Evolutionary conservation across 371 early-diverging fungal species (phyloP).

Genomic region (Parasitella parasitica): DNA sequence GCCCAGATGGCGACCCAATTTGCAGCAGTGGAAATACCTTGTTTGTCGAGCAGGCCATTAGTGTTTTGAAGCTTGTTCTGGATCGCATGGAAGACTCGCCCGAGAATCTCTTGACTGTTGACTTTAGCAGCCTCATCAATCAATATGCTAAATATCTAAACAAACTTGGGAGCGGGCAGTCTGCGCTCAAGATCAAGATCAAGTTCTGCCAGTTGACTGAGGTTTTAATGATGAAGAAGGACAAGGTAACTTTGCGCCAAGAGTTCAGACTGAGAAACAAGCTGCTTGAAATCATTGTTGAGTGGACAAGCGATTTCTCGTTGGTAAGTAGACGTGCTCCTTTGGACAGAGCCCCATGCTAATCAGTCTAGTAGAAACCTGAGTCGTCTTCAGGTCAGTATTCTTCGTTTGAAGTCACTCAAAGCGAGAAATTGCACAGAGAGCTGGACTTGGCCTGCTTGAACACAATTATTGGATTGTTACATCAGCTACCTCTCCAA

Average conservation of each 20-base stretch:
- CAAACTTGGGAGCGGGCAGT: conserved; percentile 62
- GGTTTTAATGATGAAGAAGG: conserved; percentile 77
- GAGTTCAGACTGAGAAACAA: conserved; percentile 86
- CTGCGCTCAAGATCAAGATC: conserved; percentile 77
- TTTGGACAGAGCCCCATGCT: too few species aligned
- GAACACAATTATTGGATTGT: conserved; percentile 77
- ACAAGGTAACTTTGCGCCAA: conserved; percentile 79
- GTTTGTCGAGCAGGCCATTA: conserved; percentile 88
- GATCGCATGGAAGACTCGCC: conserved; percentile 78
- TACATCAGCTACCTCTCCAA: conserved; percentile 83
- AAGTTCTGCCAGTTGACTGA: conserved; percentile 86
- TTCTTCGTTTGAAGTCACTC: conserved; percentile 35
- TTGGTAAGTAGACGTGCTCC: conserved; percentile 35
- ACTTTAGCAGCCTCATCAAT: conserved; percentile 77
- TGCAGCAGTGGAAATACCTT: conserved; percentile 80
- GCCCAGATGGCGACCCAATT: conserved; percentile 70
- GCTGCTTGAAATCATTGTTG: conserved; percentile 77
- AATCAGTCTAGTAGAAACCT: conserved; percentile 23
- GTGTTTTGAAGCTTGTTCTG: conserved; percentile 79
- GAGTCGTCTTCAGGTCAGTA: conserved; percentile 36
- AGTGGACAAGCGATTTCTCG: conserved; percentile 86
- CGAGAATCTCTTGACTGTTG: conserved; percentile 72
- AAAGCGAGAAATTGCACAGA: conserved; percentile 65
- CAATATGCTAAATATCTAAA: conserved; percentile 83
- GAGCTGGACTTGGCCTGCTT: conserved; percentile 84